Evolutionary conservation across 192 early-diverging fungal species (phyloP).

Genomic region (Backusella luteola): DNA sequence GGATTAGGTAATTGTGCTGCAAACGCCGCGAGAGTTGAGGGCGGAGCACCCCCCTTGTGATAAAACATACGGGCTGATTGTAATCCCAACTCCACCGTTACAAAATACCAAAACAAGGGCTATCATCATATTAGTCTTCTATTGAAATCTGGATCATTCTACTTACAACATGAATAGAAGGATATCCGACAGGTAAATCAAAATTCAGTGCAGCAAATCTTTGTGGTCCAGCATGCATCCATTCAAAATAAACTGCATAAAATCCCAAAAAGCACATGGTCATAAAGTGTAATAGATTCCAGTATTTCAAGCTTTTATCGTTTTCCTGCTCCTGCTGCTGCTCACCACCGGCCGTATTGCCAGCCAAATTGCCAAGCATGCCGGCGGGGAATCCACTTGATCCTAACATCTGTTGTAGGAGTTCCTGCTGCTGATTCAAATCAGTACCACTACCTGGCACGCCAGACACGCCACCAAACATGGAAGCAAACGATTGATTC

Average conservation of each 20-base stretch:
- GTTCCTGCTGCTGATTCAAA: background rate
- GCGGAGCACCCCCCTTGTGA: slow-evolving; percentile 41
- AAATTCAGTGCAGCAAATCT: slow-evolving; percentile 15
- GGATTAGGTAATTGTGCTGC: slow-evolving; percentile 49
- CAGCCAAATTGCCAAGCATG: slow-evolving; percentile 9
- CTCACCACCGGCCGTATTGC: background rate
- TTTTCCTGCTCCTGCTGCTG: background rate
- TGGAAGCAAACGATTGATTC: slow-evolving; percentile 3
- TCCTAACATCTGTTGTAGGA: background rate
- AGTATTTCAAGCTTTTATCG: slow-evolving; percentile 30
- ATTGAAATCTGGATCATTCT: too few species aligned
- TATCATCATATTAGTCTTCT: background rate
- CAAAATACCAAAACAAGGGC: slow-evolving; percentile 61
- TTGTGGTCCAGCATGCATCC: slow-evolving; percentile 5
- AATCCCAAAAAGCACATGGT: slow-evolving; percentile 43
- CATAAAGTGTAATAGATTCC: slow-evolving; percentile 51
- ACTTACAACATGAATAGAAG: slow-evolving; percentile 21
- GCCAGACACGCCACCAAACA: slow-evolving; percentile 29
- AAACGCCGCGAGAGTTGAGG: slow-evolving; percentile 40
- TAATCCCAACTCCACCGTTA: slow-evolving; percentile 46
- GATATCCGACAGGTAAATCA: background rate
- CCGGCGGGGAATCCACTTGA: slow-evolving; percentile 11
- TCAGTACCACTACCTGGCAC: slow-evolving; percentile 23
- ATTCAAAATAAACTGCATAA: slow-evolving; percentile 39
- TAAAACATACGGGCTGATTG: slow-evolving; percentile 47